Evolutionary conservation across 768 basidiomycete species (phyloP), one percentile per base, ranked within the genome.

Genomic region (Mrakia blollopis): DNA sequence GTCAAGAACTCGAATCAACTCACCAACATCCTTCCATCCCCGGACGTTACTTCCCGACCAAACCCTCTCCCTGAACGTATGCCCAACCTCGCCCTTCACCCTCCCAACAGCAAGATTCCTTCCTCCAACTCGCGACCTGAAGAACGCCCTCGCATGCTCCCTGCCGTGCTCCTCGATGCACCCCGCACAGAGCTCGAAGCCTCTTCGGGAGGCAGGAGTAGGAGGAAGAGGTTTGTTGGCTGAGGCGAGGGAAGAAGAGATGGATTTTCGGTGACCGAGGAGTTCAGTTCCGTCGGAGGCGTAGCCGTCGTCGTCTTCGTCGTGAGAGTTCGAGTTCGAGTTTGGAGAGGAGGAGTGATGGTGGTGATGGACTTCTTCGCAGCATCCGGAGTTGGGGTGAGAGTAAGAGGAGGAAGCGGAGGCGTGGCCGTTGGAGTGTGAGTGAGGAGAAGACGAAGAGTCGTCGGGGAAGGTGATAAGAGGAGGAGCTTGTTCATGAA

Each of bases 21-120:
- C 81, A 94, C 94, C 92, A 72, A 97, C 89, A 81, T 94, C 92
- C 76, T 89, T 89, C 95, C 95, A 97, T 1, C 92, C 57, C 4
- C 70, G 52, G 4, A 14, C 68, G n/a, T n/a, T n/a, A n/a, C n/a
- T n/a, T n/a, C n/a, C 68, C 91, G 60, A 89, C 95, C 94, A 97
- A 3, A 91, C 87, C 83, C 92, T 92, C 84, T 96, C 94, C 62
- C 88, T 83, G 82, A 91, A 98, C 1, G 92, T 90, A 82, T 98
- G 94, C 16, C 94, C 87, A 68, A 44, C 61, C 67, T 39, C 69
- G 23, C 35, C 77, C 57, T 32, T 39, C 57, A 44, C 47, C 50
- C 37, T 30, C 23, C 61, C 75, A 0, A 74, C 75, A 3, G 25
- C 47, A 23, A 76, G 11, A 14, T 14, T 44, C 44, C 44, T 75